phyloP scores from a whole-genome alignment of 768 basidiomycete species.

The Floccularia luteovirens region DNA sequence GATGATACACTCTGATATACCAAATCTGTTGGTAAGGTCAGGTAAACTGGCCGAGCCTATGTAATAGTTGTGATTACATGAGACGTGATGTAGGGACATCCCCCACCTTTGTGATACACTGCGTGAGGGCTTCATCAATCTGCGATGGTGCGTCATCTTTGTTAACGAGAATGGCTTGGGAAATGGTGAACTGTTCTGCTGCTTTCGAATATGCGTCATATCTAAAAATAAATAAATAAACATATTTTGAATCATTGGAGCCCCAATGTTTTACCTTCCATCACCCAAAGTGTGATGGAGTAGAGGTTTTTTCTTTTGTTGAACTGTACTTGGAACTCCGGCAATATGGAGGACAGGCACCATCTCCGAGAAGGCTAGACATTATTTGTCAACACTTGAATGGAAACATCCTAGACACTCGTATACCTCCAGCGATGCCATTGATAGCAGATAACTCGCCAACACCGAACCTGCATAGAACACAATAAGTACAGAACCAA shows the following conservation, averaged over 20 bases:
- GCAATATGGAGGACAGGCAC: conserved; percentile 88
- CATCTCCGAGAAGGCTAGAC: conserved; percentile 73
- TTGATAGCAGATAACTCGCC: conserved; percentile 87
- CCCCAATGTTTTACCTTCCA: conserved; percentile 38
- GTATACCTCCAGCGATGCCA: conserved; percentile 71
- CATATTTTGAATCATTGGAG: too few relatives aligned
- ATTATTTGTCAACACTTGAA: background rate
- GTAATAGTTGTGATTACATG: background rate
- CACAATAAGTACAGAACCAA: conserved; percentile 1
- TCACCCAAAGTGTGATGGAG: conserved; percentile 89
- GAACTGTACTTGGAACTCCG: conserved; percentile 68
- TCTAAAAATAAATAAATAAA: conserved; percentile 33
- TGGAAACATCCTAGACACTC: conserved; percentile 4
- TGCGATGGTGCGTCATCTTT: conserved; percentile 50
- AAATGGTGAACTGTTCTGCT: conserved; percentile 64
- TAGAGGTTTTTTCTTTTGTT: conserved; percentile 66
- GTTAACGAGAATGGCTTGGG: conserved; percentile 51
- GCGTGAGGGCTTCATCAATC: conserved; percentile 74
- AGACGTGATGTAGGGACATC: background rate
- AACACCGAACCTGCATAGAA: conserved; percentile 67
- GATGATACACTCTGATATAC: conserved; percentile 61
- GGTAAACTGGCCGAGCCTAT: conserved; percentile 80
- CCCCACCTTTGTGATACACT: conserved; percentile 51
- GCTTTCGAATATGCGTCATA: conserved; percentile 78
- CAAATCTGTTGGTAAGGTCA: conserved; percentile 82